Base-by-base conservation (phyloP, 768 basidiomycete genomes). In the Phlegmacium glaucopus region DNA sequence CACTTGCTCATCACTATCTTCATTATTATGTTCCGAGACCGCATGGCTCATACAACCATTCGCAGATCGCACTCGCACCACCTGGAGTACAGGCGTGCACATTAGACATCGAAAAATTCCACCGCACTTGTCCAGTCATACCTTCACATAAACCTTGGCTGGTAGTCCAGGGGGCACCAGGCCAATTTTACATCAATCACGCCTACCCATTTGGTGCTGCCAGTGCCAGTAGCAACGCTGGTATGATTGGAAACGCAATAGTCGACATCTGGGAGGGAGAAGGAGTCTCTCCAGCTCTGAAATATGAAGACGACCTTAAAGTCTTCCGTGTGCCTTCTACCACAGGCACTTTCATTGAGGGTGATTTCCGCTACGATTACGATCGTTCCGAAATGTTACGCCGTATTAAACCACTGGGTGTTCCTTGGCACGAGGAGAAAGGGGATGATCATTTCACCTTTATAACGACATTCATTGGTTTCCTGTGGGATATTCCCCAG, bases 81-180 rank as follows among this genome's bases (percentile, higher is more conserved):
- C 51, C 45, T 0, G 67, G 68, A 2, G 58, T 63, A 0, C 56
- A 69, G 35, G 68, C 61, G 0, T 56, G 60, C 35, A 62, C 58
- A 0, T 43, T 65, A 2, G 65, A 70, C 53, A 65, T 71, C 12
- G 52, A 50, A 4, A 64, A 64, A 32, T 68, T 66, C 36, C 67
- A 70, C 44, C 41, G 66, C 0, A 69, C 63, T 0, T n/a, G n/a
- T n/a, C n/a, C n/a, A n/a, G n/a, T n/a, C n/a, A n/a, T n/a, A n/a
- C n/a, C n/a, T n/a, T n/a, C 62, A 62, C 65, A 71, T 50, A 74
- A 72, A 35, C 38, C 40, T 0, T 70, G 63, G 62, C 54, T 72
- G 3, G 65, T 70, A 0, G 39, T 68, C 5, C 55, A 61, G 37
- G 64, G 58, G 1, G 28, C n/a, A 7, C 17, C 47, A 0, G 57